Evolutionary conservation across 2,329 filamentous ascomycete genomes (phyloP), one percentile per base, ranked within the genome.

Genomic region (Pyrenophora tritici-repentis): DNA sequence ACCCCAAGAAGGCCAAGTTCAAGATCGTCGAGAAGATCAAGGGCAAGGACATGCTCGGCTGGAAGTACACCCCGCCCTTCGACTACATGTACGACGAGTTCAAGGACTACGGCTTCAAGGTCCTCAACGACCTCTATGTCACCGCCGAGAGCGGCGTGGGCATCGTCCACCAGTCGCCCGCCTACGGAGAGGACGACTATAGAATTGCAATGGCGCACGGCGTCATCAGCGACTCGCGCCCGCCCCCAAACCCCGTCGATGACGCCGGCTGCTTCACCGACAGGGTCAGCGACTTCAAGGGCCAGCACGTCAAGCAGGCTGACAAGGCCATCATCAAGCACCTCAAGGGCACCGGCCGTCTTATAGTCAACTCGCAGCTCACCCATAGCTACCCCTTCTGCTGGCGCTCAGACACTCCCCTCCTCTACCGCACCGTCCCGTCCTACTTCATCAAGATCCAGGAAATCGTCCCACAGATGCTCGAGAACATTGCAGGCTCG

Each of bases 171-270:
- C 91, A 97, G 74, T 84, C 93, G 4, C 93, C 93, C 2, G 91
- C 91, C 1, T 97, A 93, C 69, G 93, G 93, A 83, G 90, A 97
- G 76, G 93, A 97, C 59, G 93, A 97, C 86, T 97, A 96, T 79
- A 87, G 87, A 60, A 85, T 94, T 52, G 89, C 89, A 6, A 74
- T 91, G 53, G 86, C 87, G 49, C 80, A 85, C 38, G 92, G 91
- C 35, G 83, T 96, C 63, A 88, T 97, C 68, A 87, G 75, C 56
- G 88, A 91, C 60, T 83, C 84, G 51, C 86, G 90, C 45, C 80
- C 86, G 31, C 91, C 93, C 13, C 91, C 92, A 1, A 93, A 95
- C 69, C 93, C 93, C 1, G 87, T 97, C n/a, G 88, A 95, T 65
- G 89, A 93, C 43, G 84, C 83, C 26, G 93, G 91, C 34, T 82